Base-by-base conservation (phyloP, 805 yeast genomes). In the Metschnikowia peoriensis region DNA sequence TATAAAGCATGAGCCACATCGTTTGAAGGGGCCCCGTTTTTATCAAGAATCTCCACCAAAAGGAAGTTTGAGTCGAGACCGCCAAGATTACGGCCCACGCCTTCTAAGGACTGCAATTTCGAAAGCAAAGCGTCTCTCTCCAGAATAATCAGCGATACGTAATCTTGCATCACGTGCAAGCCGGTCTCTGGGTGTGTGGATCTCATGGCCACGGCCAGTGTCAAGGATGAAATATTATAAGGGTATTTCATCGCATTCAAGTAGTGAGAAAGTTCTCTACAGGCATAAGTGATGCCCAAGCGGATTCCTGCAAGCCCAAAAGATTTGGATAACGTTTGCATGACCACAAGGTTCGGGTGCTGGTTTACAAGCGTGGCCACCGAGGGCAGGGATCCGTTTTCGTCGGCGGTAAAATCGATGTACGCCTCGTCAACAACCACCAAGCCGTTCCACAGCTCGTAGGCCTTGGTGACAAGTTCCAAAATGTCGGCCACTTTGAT, bases 301-400 rank as follows among this genome's bases (percentile, higher is more conserved):
- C 99, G 81, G 46, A 92, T 86, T 43, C 97, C 98, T 3, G 99
- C 99, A 49, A 94, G 80, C 16, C 99, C 99, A 71, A 94, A 94
- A 0, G 98, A 86, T 66, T 94, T 94, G 16, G 97, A 91, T 39
- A 94, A 70, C 0, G 99, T 94, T 70, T 94, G 99, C 67, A 92
- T 73, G 11, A 89, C 97, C 15, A 88, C 91, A 49, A 94, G 72
- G 63, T 91, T 89, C 28, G 92, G 92, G 69, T 85, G 83, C 62
- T 85, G 79, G 67, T 84, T 89, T 2, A 91, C 98, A 56, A 88
- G 73, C 0, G 96, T 87, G 9, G 91, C 79, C 59, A 85, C 66
- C 0, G 97, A 89, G 8, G 87, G 79, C 4, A 89, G 66, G 34
- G 32, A 35, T 11, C 54, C 52, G 17, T 50, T 49, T 37, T 58